These are phyloP conservation scores for Boletus vinaceobasis DNA, from an alignment of 768 basidiomycete genomes.

Conservation along the genomic window DNA sequence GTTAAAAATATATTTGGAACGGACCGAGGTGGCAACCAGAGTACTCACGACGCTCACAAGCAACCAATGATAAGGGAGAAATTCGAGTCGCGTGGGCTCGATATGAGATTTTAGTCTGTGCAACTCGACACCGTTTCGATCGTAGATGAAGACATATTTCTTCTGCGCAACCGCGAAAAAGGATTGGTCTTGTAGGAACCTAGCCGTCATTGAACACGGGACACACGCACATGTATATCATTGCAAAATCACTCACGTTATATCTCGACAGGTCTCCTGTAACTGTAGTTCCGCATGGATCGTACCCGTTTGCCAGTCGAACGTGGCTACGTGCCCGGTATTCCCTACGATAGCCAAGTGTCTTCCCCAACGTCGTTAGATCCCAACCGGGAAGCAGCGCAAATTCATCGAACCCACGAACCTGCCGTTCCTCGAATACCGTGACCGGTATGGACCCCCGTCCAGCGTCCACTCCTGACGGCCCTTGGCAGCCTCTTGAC, in stretches of 20 bases:
- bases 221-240: too few species aligned
- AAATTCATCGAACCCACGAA: conserved; percentile 33
- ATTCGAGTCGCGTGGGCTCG: conserved; percentile 88
- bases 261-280: conserved; percentile 86
- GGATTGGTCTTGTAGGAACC: conserved; percentile 85
- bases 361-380: conserved; percentile 36
- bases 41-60: conserved; percentile 80
- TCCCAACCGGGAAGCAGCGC: neutral
- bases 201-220: conserved; percentile 26
- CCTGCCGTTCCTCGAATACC: conserved; percentile 92
- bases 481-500: conserved; percentile 73
- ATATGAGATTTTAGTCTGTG: conserved; percentile 83
- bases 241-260: too few species aligned
- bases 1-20: neutral
- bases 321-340: conserved; percentile 85
- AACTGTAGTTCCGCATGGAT: conserved; percentile 87
- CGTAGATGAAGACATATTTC: conserved; percentile 95
- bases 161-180: conserved; percentile 95
- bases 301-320: conserved; percentile 91
- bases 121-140: conserved; percentile 88
- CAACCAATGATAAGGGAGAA: conserved; percentile 94
- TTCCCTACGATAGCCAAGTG: conserved; percentile 84
- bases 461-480: conserved; percentile 78
- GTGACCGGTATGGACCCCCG: conserved; percentile 77
- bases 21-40: neutral